Evolutionary conservation across 345 rosid genomes (phyloP).

Genomic region (Conringia planisiliqua): DNA sequence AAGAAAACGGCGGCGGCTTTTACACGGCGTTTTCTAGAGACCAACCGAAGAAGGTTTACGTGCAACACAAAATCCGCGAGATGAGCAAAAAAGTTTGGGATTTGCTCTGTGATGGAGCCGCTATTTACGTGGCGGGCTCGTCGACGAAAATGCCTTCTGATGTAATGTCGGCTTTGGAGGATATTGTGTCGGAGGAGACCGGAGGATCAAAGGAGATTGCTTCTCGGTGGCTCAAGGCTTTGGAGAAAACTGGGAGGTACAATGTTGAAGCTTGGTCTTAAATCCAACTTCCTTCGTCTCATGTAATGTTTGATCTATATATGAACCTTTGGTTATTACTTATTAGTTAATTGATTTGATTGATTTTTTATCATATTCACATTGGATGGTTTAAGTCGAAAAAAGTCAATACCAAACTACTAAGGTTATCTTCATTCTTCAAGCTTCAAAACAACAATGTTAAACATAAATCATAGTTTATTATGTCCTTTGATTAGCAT

Average conservation of each 20-base stretch:
- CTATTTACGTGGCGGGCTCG: constrained; percentile 81
- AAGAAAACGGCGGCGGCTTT: constrained; percentile 79
- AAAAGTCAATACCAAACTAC: background rate
- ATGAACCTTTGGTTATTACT: background rate
- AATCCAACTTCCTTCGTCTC: constrained; percentile 11
- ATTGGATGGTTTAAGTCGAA: background rate
- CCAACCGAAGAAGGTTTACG: constrained; percentile 83
- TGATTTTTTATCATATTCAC: background rate
- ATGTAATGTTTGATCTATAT: background rate
- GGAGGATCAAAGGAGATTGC: constrained; percentile 57
- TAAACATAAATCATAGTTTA: background rate
- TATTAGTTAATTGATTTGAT: background rate
- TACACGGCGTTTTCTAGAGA: constrained; percentile 87
- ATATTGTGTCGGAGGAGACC: constrained; percentile 51
- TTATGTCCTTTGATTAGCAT: background rate
- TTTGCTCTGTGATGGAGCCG: constrained; percentile 57
- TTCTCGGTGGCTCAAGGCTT: constrained; percentile 51
- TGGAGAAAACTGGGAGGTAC: constrained; percentile 78
- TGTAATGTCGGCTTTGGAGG: constrained; percentile 73
- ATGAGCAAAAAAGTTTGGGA: constrained; percentile 60
- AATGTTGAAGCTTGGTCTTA: constrained; percentile 97
- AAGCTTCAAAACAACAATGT: background rate
- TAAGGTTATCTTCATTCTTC: constrained; percentile 2
- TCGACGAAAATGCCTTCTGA: constrained; percentile 91
- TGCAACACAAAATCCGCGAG: constrained; percentile 78